Percentiles rank a stretch among this genome's conserved stretches.
Evolutionary conservation across 2,329 filamentous ascomycete genomes (phyloP).

Genomic region (Cladosporium sp.): DNA sequence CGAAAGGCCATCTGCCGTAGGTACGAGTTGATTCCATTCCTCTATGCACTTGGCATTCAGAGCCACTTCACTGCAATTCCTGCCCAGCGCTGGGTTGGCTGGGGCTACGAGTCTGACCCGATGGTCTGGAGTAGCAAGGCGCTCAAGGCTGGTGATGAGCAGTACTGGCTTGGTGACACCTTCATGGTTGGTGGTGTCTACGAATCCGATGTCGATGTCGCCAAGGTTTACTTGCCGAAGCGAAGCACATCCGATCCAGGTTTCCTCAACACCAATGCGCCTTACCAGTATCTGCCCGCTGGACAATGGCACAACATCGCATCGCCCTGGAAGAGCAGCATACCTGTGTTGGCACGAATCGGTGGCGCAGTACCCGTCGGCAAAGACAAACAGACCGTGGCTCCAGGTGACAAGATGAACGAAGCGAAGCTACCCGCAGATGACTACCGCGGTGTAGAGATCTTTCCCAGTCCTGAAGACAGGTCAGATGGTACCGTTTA

Average conservation of each 20-base stretch:
- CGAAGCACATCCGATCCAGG: constrained; percentile 43
- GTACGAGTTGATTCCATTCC: constrained; percentile 68
- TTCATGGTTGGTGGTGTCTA: constrained; percentile 66
- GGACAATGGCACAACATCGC: constrained; percentile 52
- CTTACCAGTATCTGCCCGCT: constrained; percentile 54
- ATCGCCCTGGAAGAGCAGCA: constrained; percentile 51
- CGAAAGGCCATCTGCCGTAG: constrained; percentile 64
- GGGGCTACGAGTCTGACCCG: constrained; percentile 64
- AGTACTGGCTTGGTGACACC: constrained; percentile 69
- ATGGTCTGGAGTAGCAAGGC: constrained; percentile 58
- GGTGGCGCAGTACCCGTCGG: constrained; percentile 54
- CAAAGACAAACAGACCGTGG: constrained; percentile 47
- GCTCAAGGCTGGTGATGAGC: constrained; percentile 61
- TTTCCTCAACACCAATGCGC: constrained; percentile 60
- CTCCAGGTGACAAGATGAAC: constrained; percentile 46
- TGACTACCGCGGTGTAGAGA: constrained; percentile 54
- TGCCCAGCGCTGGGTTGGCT: constrained; percentile 68
- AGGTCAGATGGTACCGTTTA: constrained; percentile 31
- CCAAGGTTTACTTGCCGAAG: constrained; percentile 59
- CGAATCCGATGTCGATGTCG: constrained; percentile 51
- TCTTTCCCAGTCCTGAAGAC: constrained; percentile 49
- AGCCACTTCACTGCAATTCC: constrained; percentile 59
- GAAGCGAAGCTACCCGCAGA: constrained; percentile 46
- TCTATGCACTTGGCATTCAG: constrained; percentile 62
- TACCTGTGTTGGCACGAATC: constrained; percentile 53